Conservation (phyloP, 306 rosid genomes). For the Nissolia schottii region DNA sequence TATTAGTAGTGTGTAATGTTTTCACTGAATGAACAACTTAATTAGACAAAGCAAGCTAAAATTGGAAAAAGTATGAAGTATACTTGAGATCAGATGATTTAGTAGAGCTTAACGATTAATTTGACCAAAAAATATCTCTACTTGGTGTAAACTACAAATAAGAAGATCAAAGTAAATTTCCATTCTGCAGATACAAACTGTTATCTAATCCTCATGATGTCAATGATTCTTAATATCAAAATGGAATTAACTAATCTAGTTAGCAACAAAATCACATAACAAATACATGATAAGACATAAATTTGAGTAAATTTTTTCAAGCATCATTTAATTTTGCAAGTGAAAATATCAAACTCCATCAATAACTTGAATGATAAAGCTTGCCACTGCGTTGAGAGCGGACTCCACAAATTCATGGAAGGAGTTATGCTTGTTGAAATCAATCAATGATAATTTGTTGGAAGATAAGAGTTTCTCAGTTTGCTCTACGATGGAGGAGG, state of each 20-base stretch:
- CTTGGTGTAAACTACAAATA: neutral
- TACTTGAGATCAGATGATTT: too few species aligned
- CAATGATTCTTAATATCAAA: neutral
- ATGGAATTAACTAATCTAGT: neutral
- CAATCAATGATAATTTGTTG: neutral
- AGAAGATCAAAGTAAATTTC: too few species aligned
- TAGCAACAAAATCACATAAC: neutral
- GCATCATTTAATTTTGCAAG: neutral
- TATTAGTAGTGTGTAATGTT: neutral
- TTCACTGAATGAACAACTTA: neutral
- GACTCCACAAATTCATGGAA: neutral
- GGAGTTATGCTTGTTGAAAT: neutral
- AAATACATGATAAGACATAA: neutral
- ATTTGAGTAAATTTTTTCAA: neutral
- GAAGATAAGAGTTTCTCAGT: neutral
- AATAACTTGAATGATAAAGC: neutral
- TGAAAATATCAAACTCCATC: neutral
- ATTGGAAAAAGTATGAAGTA: neutral
- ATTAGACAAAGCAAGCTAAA: neutral
- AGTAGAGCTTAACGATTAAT: too few species aligned
- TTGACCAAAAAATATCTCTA: neutral
- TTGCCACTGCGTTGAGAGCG: neutral
- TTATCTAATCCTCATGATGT: neutral
- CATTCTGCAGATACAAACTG: neutral
- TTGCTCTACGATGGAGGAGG: neutral